These are phyloP conservation scores for Nidularia sp. DNA, from an alignment of 768 basidiomycete species.

Conservation along the genomic window DNA sequence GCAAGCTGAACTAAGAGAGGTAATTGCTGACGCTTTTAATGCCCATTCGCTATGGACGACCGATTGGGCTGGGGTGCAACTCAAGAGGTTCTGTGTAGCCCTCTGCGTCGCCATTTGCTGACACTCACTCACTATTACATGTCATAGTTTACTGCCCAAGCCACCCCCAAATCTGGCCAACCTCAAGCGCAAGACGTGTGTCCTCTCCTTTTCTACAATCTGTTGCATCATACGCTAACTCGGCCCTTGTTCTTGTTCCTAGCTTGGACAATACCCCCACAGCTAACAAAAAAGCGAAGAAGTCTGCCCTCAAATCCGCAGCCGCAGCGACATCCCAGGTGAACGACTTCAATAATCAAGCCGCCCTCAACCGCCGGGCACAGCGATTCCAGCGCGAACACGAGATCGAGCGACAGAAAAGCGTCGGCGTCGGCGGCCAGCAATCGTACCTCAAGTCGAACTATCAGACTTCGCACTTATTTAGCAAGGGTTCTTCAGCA, in stretches of 20 bases:
- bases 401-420: conserved; percentile 70
- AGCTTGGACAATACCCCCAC: conserved; percentile 13
- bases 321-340: conserved; percentile 23
- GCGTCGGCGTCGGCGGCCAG: conserved; percentile 22
- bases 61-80: conserved; percentile 86
- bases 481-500: conserved; percentile 10
- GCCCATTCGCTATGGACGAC: conserved; percentile 86
- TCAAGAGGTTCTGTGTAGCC: conserved; percentile 63
- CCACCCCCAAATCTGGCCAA: conserved; percentile 44
- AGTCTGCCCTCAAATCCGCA: conserved; percentile 44
- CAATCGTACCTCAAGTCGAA: conserved; percentile 39
- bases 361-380: conserved; percentile 71
- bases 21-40: conserved; percentile 90
- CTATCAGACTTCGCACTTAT: conserved; percentile 49
- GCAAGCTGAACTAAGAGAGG: conserved; percentile 91
- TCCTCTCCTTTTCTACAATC: conserved; percentile 3
- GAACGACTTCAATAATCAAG: conserved; percentile 61
- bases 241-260: not conserved
- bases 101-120: conserved; percentile 6
- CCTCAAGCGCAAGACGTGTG: conserved; percentile 73
- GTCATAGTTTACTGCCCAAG: conserved; percentile 54
- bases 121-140: conserved; percentile 10
- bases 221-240: conserved; percentile 1
- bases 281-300: conserved; percentile 56
- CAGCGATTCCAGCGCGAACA: conserved; percentile 90